Evolutionary conservation across 441 rosid genomes (phyloP), one percentile per base, ranked within the genome.

Genomic region (Cnidoscolus chayamansa): DNA sequence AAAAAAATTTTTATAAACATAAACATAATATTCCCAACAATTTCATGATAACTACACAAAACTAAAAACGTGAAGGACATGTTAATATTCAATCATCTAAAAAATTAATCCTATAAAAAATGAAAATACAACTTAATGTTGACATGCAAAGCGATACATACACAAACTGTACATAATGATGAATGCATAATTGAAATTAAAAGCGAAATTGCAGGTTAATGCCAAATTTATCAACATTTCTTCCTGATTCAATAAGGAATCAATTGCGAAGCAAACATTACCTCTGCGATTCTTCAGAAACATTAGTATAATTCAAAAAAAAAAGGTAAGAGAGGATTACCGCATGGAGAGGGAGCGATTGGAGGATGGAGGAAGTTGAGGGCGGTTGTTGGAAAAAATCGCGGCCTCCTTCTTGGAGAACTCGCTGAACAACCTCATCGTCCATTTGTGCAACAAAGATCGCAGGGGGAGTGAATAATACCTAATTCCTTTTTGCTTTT

Each of bases 331-430:
- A 40, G 63, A 40, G 7, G 45, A 40, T 5, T 73, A 94, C 99
- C 92, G 87, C 96, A 30, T 92, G 98, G 79, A 92, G 96, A 76
- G 99, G 97, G 63, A 95, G 97, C 45, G 95, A 90, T 71, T 89
- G 98, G 31, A 93, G 93, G 80, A 93, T 89, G 64, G 99, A 94
- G 47, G 94, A 87, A 74, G 98, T 83, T 45, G 98, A 86, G 31
- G 98, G 90, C 45, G 81, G 93, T 71, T 89, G 98, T 70, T 87
- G 97, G 86, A 83, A 89, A 85, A 81, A 90, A 72, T 94, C 98
- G 55, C 97, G 85, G 47, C 99, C 98, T 72, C 99, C 95, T 71
- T 91, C 93, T 68, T 87, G 94, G 79, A 95, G 87, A 56, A 92
- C 94, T 78, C 98, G 88, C 85, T 95, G 97, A 43, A 95, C 96